phyloP scores from a whole-genome alignment of 1,139 yeast genomes.

The Suhomyces terraborum region DNA sequence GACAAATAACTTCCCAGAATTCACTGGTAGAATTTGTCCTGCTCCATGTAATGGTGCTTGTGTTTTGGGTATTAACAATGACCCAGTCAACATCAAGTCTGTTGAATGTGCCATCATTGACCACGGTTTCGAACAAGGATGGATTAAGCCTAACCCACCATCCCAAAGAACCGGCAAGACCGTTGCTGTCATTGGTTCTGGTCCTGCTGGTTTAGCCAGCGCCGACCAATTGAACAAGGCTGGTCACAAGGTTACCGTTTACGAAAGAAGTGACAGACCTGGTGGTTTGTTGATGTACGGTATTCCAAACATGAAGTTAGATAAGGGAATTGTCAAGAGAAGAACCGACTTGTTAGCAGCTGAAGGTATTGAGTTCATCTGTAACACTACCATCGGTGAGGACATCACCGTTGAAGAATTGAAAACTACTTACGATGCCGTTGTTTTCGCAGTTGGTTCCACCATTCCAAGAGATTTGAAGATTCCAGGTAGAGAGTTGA shows the following conservation, averaged over 20 bases:
- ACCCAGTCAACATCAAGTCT: slow-evolving; percentile 95
- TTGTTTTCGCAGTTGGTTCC: slow-evolving; percentile 91
- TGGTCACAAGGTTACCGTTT: slow-evolving; percentile 88
- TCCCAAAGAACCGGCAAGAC: slow-evolving; percentile 75
- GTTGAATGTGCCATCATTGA: slow-evolving; percentile 96
- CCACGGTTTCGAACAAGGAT: slow-evolving; percentile 93
- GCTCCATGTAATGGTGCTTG: slow-evolving; percentile 99
- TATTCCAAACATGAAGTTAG: slow-evolving; percentile 98
- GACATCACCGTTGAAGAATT: slow-evolving; percentile 73
- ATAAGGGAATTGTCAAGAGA: slow-evolving; percentile 88
- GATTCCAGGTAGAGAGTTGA: slow-evolving; percentile 90
- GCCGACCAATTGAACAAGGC: slow-evolving; percentile 97
- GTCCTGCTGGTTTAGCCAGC: slow-evolving; percentile 95
- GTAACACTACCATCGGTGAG: slow-evolving; percentile 81
- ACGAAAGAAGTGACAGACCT: slow-evolving; percentile 91
- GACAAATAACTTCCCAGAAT: slow-evolving; percentile 98
- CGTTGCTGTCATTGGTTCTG: slow-evolving; percentile 91
- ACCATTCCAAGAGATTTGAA: slow-evolving; percentile 94
- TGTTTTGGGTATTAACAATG: slow-evolving; percentile 90
- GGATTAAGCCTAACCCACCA: slow-evolving; percentile 90
- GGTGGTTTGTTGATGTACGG: slow-evolving; percentile 99
- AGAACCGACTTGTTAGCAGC: slow-evolving; percentile 89
- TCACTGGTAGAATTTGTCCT: slow-evolving; percentile 97
- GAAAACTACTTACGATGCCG: slow-evolving; percentile 70
- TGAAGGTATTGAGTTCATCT: slow-evolving; percentile 82